Evolutionary conservation across 2,329 filamentous ascomycete species (phyloP).

Genomic region (Ophidiomyces ophidiicola): DNA sequence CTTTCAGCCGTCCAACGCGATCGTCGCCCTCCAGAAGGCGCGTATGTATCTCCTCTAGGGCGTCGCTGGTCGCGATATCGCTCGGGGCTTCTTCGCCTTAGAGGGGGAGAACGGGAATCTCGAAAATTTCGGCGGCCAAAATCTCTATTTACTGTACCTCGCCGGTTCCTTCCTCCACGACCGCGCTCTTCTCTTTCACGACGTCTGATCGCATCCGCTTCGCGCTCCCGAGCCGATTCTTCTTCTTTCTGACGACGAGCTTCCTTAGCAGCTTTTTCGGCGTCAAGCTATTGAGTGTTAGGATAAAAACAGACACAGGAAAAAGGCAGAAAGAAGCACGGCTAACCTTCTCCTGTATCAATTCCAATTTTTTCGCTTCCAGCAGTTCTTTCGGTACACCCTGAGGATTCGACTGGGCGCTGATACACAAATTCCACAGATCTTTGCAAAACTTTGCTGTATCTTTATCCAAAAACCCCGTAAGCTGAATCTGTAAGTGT

Average conservation of each 20-base stretch:
- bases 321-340: constrained; percentile 12
- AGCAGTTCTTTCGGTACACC: constrained; percentile 89
- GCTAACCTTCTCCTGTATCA: constrained; percentile 82
- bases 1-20: constrained; percentile 23
- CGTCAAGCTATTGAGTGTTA: constrained; percentile 50
- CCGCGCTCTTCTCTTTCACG: constrained; percentile 33
- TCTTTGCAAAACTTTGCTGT: constrained; percentile 83
- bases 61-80: constrained; percentile 36
- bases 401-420: constrained; percentile 74
- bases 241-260: constrained; percentile 59
- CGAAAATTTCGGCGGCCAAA: constrained; percentile 39
- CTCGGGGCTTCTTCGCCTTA: constrained; percentile 38
- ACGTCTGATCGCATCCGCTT: constrained; percentile 55
- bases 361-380: constrained; percentile 89
- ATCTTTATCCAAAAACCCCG: constrained; percentile 89
- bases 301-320: not conserved
- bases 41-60: constrained; percentile 46
- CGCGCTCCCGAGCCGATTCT: constrained; percentile 57
- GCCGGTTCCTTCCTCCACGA: constrained; percentile 28
- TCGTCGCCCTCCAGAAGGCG: constrained; percentile 35
- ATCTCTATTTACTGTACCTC: constrained; percentile 29
- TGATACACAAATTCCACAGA: constrained; percentile 81
- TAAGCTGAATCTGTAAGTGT: constrained; percentile 82
- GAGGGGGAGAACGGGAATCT: constrained; percentile 42
- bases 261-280: constrained; percentile 68